Evolutionary conservation across 192 early-diverging fungal species (phyloP).

Genomic region (Radiomyces spectabilis): DNA sequence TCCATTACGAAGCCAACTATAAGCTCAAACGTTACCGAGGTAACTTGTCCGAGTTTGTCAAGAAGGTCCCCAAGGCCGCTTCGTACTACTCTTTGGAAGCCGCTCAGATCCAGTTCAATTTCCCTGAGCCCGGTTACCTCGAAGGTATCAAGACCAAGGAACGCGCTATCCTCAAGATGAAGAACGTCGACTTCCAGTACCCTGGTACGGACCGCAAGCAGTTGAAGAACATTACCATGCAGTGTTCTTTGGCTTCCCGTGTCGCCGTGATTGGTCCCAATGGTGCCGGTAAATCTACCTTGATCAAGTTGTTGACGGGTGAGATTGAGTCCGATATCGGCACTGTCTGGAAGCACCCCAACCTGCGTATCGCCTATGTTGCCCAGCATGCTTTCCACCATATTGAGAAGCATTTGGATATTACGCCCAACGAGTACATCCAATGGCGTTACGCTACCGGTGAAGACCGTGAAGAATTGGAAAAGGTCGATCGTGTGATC

Average conservation of each 20-base stretch:
- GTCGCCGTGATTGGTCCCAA: constrained; percentile 76
- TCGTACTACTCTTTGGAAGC: constrained; percentile 70
- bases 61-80: constrained; percentile 65
- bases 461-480: constrained; percentile 70
- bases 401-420: constrained; percentile 73
- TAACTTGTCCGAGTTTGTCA: constrained; percentile 76
- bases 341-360: constrained; percentile 74
- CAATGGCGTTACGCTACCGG: constrained; percentile 76
- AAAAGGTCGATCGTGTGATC: constrained; percentile 64
- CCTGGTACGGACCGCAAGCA: constrained; percentile 58
- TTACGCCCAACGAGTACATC: constrained; percentile 70
- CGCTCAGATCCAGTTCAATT: constrained; percentile 53
- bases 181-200: constrained; percentile 61
- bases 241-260: constrained; percentile 66
- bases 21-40: constrained; percentile 75
- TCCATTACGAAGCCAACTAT: constrained; percentile 72
- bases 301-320: constrained; percentile 70
- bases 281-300: constrained; percentile 68
- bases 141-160: constrained; percentile 68
- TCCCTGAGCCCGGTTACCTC: constrained; percentile 70
- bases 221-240: constrained; percentile 53
- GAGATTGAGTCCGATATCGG: constrained; percentile 66
- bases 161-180: constrained; percentile 74
- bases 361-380: constrained; percentile 78
- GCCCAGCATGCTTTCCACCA: constrained; percentile 87